Evolutionary conservation across 129 eudicot genomes (phyloP), one percentile per base, ranked within the genome.

Genomic region (Tanacetum coccineum): DNA sequence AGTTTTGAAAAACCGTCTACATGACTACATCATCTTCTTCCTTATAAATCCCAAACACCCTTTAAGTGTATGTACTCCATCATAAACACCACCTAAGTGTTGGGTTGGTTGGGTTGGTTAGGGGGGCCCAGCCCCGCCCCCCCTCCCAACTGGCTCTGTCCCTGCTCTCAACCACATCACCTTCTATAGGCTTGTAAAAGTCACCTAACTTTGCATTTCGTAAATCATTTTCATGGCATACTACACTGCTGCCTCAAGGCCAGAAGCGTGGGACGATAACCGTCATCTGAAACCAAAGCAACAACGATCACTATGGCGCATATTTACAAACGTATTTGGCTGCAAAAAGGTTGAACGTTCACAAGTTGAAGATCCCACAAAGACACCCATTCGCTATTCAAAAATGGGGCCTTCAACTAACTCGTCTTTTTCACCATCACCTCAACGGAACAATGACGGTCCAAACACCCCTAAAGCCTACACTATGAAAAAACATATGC

Each of bases 331-430:
- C 56, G 57, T 75, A 12, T 75, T 75, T 68, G 65, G 75, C 62
- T 75, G 80, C 70, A 75, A 61, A 51, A 75, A 75, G 70, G 54
- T 44, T 25, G 75, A 75, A 51, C 64, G 80, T 25, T 45, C 42
- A 22, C 59, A 75, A 52, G 75, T 75, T 6, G 75, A 60, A 52
- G 80, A 75, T 64, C 80, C 80, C 3, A 25, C 39, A 45, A 52
- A 40, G 50, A 68, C 80, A n/a, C 75, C 80, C 9, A 22, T 64
- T 15, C 70, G 9, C 26, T 75, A 75, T 52, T 42, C 74, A 13
- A 75, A 75, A 62, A 14, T 75, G 19, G 74, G 80, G 13, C 59
- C 57, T 15, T 13, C 58, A 9, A 60, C 80, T 40, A 53, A 60
- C 39, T 18, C 65, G 46, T 52, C 80, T 68, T 52, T 75, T 18